phyloP scores from a whole-genome alignment of 176 grass and related monocot genomes.

The Eleusine coracana region DNA sequence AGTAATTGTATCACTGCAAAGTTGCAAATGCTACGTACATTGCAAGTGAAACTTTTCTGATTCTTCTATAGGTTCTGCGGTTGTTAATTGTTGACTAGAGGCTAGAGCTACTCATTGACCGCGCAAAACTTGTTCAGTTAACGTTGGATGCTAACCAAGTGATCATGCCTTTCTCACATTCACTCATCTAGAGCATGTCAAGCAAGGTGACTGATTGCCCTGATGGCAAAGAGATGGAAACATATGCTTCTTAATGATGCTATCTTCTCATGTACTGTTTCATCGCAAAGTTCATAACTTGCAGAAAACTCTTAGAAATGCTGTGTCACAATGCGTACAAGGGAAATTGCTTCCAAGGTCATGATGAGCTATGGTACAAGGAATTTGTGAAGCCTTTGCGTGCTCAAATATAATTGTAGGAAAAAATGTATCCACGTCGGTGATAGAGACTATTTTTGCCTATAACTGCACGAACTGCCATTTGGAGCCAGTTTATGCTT shows the following conservation, averaged over 20 bases:
- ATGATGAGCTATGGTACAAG: not conserved
- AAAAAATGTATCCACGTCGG: not conserved
- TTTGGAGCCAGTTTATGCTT: not conserved
- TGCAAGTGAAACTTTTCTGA: not conserved
- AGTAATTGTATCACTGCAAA: not conserved
- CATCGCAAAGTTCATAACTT: not conserved
- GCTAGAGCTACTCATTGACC: not conserved
- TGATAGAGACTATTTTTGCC: not conserved
- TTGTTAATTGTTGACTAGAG: not conserved
- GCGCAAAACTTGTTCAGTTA: not conserved
- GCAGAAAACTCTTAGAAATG: not conserved
- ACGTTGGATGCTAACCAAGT: conserved; percentile 14
- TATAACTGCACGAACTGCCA: not conserved
- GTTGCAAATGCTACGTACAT: not conserved
- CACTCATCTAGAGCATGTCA: conserved; percentile 45
- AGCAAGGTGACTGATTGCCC: conserved; percentile 27
- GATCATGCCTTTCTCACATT: conserved; percentile 28
- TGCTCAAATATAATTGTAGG: not conserved
- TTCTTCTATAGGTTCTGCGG: not conserved
- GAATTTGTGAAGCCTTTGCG: not conserved
- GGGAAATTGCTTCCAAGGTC: not conserved
- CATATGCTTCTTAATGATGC: not conserved
- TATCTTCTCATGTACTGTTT: conserved; percentile 26
- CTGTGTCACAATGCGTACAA: not conserved
- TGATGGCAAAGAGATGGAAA: conserved; percentile 12